Percentiles rank a stretch among this genome's conserved stretches.
Conservation (phyloP, 768 basidiomycete genomes). For the Phanerochaete sordida region DNA sequence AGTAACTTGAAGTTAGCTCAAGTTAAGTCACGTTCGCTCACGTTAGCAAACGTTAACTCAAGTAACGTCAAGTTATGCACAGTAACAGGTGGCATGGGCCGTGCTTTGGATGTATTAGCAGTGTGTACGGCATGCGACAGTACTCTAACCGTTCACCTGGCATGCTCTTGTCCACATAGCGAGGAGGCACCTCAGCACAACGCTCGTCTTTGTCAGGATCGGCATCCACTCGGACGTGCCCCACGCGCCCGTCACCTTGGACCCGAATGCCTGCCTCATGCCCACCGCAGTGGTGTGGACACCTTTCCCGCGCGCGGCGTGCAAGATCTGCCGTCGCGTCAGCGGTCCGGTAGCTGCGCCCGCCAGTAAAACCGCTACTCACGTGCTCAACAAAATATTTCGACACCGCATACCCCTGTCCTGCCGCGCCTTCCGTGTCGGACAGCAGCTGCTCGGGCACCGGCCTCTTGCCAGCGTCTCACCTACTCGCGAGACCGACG, state of each 20-base stretch:
- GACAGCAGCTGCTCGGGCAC: slow-evolving; percentile 24
- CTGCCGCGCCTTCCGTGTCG: slow-evolving; percentile 25
- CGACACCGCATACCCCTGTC: slow-evolving; percentile 35
- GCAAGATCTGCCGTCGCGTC: slow-evolving; percentile 7
- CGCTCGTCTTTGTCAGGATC: slow-evolving; percentile 13
- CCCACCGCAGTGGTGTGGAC: slow-evolving; percentile 14
- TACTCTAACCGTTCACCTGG: no score
- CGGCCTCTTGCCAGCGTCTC: slow-evolving; percentile 4
- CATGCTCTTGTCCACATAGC: no score
- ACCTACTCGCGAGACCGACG: slow-evolving; percentile 24
- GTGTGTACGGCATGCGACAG: no score
- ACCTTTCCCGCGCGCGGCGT: not conserved
- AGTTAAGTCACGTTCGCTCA: no score
- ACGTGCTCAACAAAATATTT: slow-evolving; percentile 40
- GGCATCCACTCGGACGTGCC: slow-evolving; percentile 28
- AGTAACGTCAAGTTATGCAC: no score
- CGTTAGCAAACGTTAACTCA: no score
- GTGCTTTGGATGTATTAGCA: no score
- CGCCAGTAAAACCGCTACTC: not conserved
- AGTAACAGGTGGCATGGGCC: no score
- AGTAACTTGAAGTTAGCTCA: no score
- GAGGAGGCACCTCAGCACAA: slow-evolving; percentile 5
- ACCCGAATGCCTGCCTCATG: slow-evolving; percentile 25
- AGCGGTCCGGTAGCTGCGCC: not conserved
- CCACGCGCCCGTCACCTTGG: slow-evolving; percentile 22